Evolutionary conservation across 2,329 filamentous ascomycete species (phyloP), one percentile per base, ranked within the genome.

Genomic region (Thermomyces lanuginosus): DNA sequence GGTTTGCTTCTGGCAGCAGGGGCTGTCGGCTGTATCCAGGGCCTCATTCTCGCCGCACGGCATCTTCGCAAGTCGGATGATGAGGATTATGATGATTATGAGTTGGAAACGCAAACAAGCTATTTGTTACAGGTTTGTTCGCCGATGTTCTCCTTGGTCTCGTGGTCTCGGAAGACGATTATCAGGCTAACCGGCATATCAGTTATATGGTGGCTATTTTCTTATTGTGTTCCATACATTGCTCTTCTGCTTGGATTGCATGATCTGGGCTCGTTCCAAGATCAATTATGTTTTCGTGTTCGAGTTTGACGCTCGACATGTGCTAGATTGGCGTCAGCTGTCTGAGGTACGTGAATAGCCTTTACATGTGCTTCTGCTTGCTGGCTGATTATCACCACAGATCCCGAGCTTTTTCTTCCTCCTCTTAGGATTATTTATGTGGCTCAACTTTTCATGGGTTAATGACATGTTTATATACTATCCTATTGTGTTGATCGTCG

Each of bases 241-340:
- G 6, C 57, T 91, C n/a, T 95, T 95, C 45, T 82, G 78, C 43
- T 44, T 92, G 18, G 75, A 83, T 43, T 92, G 84, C 48, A 72
- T 74, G 30, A 56, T 92, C 9, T 98, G 86, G 82, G 71, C 72
- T 4, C 61, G 60, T 27, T 73, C 76, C 48, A 91, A 86, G 53
- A 80, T 98, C 54, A 98, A 98, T 48, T 95, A 95, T 49, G 70
- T 76, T 28, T 93, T 93, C 51, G 82, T 95, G 40, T 98, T 98
- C 46, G 89, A 98, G 55, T 89, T 92, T 45, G 84, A 95, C 58
- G 74, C 76, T 28, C 67, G 86, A 31, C 73, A 89, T 48, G 71
- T 76, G 36, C 59, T 95, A 15, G 81, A 95, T 51, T 98, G 86
- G 83, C 73, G 80, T 39, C 74, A 92, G 48, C 62, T 93, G 16